Conservation (phyloP, 495 filamentous ascomycete genomes). For the Penicillium steckii region DNA sequence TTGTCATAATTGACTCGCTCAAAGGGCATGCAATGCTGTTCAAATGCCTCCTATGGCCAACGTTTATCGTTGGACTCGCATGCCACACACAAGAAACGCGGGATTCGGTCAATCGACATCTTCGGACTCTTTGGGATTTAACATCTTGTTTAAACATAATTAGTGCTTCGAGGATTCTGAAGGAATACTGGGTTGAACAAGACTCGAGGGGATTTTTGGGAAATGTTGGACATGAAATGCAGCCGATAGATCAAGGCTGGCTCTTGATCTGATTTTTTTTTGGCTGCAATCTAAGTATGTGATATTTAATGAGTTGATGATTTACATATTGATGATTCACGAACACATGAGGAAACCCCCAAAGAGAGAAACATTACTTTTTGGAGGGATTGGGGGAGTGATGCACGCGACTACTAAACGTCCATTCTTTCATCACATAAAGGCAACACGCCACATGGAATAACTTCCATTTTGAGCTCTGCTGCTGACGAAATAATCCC, state of each 20-base stretch:
- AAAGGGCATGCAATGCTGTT: slow-evolving; percentile 41
- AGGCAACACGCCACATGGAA: too few relatives aligned
- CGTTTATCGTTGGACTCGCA: slow-evolving; percentile 51
- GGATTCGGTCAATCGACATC: not conserved
- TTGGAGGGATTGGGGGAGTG: too few relatives aligned
- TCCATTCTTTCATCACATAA: too few relatives aligned
- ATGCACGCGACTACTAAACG: too few relatives aligned
- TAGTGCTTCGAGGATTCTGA: slow-evolving; percentile 5
- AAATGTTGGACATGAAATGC: not conserved
- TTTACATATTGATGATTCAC: too few relatives aligned
- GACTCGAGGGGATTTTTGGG: not conserved
- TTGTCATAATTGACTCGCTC: slow-evolving; percentile 19
- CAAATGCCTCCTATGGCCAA: slow-evolving; percentile 54
- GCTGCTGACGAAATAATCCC: too few relatives aligned
- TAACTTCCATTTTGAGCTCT: too few relatives aligned
- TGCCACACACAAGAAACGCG: slow-evolving; percentile 3
- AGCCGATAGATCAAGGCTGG: not conserved
- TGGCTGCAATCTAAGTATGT: not conserved
- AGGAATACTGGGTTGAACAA: not conserved
- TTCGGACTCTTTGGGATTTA: slow-evolving; percentile 19
- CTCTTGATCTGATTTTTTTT: not conserved
- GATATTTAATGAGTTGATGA: not conserved
- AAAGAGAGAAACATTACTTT: too few relatives aligned
- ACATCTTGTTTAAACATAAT: slow-evolving; percentile 31
- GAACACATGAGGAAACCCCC: too few relatives aligned